Evolutionary conservation across 495 filamentous ascomycete species (phyloP).

Genomic region (Friedmanniomyces endolithicus): DNA sequence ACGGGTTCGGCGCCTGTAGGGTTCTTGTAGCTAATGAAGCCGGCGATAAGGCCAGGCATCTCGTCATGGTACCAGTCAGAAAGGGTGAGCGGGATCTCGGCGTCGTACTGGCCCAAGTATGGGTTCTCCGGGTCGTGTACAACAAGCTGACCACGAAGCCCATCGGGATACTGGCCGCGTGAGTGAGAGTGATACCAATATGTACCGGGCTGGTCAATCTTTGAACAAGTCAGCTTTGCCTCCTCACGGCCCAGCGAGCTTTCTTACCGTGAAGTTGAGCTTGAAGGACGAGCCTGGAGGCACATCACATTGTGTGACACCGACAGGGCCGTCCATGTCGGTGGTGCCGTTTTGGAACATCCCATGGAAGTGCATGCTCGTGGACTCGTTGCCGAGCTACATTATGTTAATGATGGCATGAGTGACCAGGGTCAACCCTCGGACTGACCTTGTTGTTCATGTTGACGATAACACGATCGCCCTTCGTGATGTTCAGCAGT

Average conservation of each 20-base stretch:
- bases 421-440: neutral
- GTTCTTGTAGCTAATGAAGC: constrained; percentile 39
- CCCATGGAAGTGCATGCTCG: constrained; percentile 70
- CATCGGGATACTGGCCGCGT: constrained; percentile 60
- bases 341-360: constrained; percentile 58
- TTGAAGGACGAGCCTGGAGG: constrained; percentile 51
- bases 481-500: constrained; percentile 52
- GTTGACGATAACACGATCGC: constrained; percentile 60
- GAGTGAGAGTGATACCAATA: constrained; percentile 78
- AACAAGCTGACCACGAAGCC: constrained; percentile 57
- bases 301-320: constrained; percentile 57
- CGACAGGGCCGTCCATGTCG: constrained; percentile 62
- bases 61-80: constrained; percentile 53
- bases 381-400: constrained; percentile 51
- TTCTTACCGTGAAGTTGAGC: constrained; percentile 63
- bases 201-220: constrained; percentile 57
- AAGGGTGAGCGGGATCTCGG: constrained; percentile 48
- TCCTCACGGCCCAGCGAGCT: too few relatives aligned
- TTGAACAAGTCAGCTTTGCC: neutral
- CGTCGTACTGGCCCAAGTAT: constrained; percentile 49
- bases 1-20: constrained; percentile 44
- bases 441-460: constrained; percentile 45
- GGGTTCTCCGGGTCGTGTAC: constrained; percentile 54
- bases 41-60: constrained; percentile 32
- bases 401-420: neutral